Evolutionary conservation across 2,329 filamentous ascomycete genomes (phyloP).

Genomic region (Exophiala xenobiotica): DNA sequence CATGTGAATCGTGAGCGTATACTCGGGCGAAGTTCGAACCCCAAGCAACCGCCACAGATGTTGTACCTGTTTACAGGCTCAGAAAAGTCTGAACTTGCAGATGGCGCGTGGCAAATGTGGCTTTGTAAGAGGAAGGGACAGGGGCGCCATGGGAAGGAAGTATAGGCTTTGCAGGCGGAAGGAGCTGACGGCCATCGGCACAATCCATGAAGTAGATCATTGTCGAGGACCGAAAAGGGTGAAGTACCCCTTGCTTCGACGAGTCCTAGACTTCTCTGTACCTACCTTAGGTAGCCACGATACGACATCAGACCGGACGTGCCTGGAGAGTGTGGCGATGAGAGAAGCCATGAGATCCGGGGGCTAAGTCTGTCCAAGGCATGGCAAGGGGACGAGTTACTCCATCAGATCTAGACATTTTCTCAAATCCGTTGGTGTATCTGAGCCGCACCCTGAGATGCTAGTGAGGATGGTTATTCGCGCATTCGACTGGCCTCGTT

Average conservation of each 20-base stretch:
- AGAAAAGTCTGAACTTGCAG: constrained; percentile 9
- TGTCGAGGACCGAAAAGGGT: constrained; percentile 3
- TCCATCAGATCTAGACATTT: too few relatives aligned
- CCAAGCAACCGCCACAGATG: not conserved
- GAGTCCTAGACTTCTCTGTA: constrained; percentile 16
- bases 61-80: constrained; percentile 7
- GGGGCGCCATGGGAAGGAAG: constrained; percentile 9
- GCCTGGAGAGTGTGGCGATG: constrained; percentile 18
- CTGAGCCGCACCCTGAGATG: too few relatives aligned
- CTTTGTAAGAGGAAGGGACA: not conserved
- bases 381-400: constrained; percentile 8
- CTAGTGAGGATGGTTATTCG: too few relatives aligned
- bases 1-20: constrained; percentile 2
- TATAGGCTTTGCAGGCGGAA: not conserved
- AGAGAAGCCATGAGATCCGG: not conserved
- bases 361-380: not conserved
- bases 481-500: too few relatives aligned
- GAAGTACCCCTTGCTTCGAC: constrained; percentile 5
- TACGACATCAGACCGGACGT: constrained; percentile 9
- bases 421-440: too few relatives aligned
- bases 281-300: too few relatives aligned
- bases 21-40: not conserved
- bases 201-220: constrained; percentile 6
- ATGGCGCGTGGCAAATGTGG: constrained; percentile 20
- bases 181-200: constrained; percentile 3